Evolutionary conservation across 805 yeast genomes (phyloP).

Genomic region (Candida ascalaphidarum): DNA sequence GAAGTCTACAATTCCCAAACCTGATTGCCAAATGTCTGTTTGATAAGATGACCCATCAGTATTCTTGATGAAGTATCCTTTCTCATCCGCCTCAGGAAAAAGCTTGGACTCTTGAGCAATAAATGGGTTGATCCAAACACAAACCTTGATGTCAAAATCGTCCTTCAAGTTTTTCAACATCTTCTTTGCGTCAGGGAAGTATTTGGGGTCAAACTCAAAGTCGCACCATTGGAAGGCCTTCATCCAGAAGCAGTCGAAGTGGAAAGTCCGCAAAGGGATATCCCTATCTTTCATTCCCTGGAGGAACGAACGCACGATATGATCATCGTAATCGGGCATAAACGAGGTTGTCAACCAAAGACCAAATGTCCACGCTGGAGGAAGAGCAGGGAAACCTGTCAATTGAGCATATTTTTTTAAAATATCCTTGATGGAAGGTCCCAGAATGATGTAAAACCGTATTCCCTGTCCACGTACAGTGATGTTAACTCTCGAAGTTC

Average conservation of each 20-base stretch:
- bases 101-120: constrained; percentile 26
- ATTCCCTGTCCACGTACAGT: constrained; percentile 24
- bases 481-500: constrained; percentile 27
- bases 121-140: constrained; percentile 31
- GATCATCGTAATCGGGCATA: constrained; percentile 24
- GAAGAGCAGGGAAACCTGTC: constrained; percentile 28
- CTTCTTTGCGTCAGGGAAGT: constrained; percentile 20
- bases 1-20: constrained; percentile 30
- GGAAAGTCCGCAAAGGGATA: constrained; percentile 25
- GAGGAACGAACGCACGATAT: constrained; percentile 22
- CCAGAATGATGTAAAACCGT: constrained; percentile 19
- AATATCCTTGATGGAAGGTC: constrained; percentile 23
- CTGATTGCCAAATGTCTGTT: constrained; percentile 31
- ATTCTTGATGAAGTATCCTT: constrained; percentile 21
- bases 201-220: constrained; percentile 26
- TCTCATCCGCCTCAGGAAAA: constrained; percentile 20
- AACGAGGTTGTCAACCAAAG: constrained; percentile 30
- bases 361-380: constrained; percentile 31
- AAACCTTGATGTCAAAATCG: constrained; percentile 19
- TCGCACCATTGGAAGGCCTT: constrained; percentile 32
- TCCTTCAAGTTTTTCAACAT: constrained; percentile 18
- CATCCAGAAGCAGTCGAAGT: constrained; percentile 34
- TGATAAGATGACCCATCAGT: constrained; percentile 23
- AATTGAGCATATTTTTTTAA: constrained; percentile 17
- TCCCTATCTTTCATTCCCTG: constrained; percentile 28